Evolutionary conservation across 257 asterid species (phyloP).

Genomic region (Plantago major): DNA sequence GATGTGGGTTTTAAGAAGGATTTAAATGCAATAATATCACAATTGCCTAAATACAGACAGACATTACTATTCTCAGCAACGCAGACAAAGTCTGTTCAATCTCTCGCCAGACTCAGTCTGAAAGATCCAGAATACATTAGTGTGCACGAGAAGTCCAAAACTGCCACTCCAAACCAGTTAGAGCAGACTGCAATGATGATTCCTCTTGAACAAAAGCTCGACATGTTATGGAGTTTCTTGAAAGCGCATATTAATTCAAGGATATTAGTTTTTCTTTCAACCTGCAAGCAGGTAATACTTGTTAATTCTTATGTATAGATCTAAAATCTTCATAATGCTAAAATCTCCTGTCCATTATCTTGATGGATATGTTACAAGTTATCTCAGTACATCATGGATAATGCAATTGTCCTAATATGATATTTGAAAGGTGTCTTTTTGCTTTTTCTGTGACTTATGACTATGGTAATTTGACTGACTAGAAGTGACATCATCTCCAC

Average conservation of each 20-base stretch:
- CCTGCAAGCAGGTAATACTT: slow-evolving; percentile 79
- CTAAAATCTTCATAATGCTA: background rate
- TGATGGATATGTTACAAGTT: background rate
- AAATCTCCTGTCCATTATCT: too few relatives aligned
- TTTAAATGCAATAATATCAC: slow-evolving; percentile 84
- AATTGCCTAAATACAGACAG: slow-evolving; percentile 79
- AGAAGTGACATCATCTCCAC: too few relatives aligned
- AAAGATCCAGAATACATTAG: slow-evolving; percentile 95
- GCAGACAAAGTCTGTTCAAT: slow-evolving; percentile 89
- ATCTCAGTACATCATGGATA: background rate
- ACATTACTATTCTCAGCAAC: slow-evolving; percentile 92
- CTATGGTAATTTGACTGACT: background rate
- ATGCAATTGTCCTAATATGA: background rate
- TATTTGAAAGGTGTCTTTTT: background rate
- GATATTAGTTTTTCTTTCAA: slow-evolving; percentile 80
- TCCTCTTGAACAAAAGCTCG: slow-evolving; percentile 85
- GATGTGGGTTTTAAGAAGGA: slow-evolving; percentile 80
- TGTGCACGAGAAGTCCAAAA: slow-evolving; percentile 79
- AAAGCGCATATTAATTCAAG: slow-evolving; percentile 80
- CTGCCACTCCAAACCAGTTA: slow-evolving; percentile 84
- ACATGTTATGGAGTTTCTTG: slow-evolving; percentile 91
- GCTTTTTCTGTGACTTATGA: background rate
- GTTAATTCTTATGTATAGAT: slow-evolving; percentile 1
- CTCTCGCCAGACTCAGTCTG: slow-evolving; percentile 93
- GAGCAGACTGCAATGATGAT: slow-evolving; percentile 73